These are phyloP conservation scores for Auricularia sp. DNA, from an alignment of 768 basidiomycete species.

Conservation along the genomic window DNA sequence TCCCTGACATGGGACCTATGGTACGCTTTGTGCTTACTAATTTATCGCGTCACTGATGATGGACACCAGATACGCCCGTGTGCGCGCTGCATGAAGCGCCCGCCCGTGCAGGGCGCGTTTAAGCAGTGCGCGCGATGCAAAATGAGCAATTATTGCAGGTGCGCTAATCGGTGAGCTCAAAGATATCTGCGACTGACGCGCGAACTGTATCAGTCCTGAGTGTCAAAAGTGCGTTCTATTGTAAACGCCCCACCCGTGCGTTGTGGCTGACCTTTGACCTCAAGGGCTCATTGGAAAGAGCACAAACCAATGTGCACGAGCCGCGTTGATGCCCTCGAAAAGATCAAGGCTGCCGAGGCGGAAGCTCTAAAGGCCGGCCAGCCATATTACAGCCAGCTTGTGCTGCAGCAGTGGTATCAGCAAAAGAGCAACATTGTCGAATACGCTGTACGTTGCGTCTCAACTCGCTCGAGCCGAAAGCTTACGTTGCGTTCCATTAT, in stretches of 20 bases:
- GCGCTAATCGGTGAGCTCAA: not conserved
- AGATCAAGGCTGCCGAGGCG: not conserved
- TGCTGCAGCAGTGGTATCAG: not conserved
- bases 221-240: not conserved
- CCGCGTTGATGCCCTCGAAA: not conserved
- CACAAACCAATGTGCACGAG: not conserved
- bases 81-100: not conserved
- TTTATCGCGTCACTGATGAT: no score
- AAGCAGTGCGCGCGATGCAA: not conserved
- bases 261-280: not conserved
- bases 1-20: not conserved
- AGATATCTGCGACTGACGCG: not conserved
- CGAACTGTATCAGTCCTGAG: not conserved
- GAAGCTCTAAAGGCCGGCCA: not conserved
- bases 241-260: not conserved
- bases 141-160: not conserved
- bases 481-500: not conserved
- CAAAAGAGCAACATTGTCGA: not conserved
- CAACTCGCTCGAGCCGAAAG: not conserved
- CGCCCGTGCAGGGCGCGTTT: not conserved
- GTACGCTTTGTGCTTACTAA: not conserved
- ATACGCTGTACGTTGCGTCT: not conserved
- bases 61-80: not conserved
- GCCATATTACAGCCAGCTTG: not conserved
- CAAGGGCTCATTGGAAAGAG: not conserved